phyloP scores from a whole-genome alignment of 2,329 filamentous ascomycete genomes.

The Nemania bipapillata region DNA sequence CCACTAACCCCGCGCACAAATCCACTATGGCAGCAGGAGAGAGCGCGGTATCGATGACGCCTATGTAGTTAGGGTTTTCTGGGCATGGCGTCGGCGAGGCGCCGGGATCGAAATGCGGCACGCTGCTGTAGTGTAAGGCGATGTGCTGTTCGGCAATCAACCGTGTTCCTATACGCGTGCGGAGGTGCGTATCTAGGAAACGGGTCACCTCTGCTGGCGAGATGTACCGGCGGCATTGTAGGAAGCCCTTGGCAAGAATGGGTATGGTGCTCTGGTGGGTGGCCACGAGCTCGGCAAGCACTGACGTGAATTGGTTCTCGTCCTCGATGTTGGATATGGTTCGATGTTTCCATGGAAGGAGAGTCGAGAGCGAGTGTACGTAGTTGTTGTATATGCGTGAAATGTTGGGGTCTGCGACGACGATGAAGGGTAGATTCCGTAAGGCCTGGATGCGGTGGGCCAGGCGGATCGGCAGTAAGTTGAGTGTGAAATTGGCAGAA shows the following conservation, averaged over 20 bases:
- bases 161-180: constrained; percentile 91
- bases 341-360: constrained; percentile 81
- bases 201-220: constrained; percentile 81
- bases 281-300: constrained; percentile 92
- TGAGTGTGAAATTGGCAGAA: constrained; percentile 95
- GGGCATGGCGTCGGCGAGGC: constrained; percentile 63
- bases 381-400: constrained; percentile 96
- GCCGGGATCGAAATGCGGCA: constrained; percentile 73
- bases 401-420: constrained; percentile 97
- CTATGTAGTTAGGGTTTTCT: constrained; percentile 77
- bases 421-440: constrained; percentile 93
- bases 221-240: constrained; percentile 93
- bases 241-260: constrained; percentile 87
- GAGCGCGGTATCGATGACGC: constrained; percentile 92
- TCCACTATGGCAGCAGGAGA: constrained; percentile 84
- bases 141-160: constrained; percentile 97
- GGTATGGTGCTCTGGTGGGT: constrained; percentile 96
- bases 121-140: constrained; percentile 78
- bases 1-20: constrained; percentile 87
- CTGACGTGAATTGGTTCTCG: constrained; percentile 89
- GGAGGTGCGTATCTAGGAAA: constrained; percentile 93
- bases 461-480: constrained; percentile 88
- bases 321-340: constrained; percentile 81
- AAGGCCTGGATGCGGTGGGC: constrained; percentile 94
- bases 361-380: constrained; percentile 87